Percentiles rank a stretch among this genome's conserved stretches.
These are phyloP conservation scores for Pistacia atlantica DNA, from an alignment of 345 rosid genomes.

Conservation along the genomic window DNA sequence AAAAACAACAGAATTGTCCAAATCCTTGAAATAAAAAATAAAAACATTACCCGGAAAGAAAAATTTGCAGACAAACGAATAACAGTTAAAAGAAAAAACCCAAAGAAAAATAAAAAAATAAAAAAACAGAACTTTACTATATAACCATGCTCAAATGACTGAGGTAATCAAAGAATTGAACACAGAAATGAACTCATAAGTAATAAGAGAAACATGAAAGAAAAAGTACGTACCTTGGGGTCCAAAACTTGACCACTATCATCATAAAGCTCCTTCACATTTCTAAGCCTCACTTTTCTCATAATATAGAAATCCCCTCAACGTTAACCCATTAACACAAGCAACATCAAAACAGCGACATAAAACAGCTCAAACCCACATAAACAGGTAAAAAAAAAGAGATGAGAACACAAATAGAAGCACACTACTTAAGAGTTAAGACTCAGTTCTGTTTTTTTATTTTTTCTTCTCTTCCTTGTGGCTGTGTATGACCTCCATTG, in stretches of 20 bases:
- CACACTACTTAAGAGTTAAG: background rate
- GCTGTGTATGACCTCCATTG: background rate
- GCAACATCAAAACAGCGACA: slow-evolving; percentile 4
- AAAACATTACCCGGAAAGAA: background rate
- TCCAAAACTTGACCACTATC: slow-evolving; percentile 6
- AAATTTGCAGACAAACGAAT: background rate
- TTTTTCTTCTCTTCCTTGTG: background rate
- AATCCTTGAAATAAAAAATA: background rate
- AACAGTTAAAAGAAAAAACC: background rate
- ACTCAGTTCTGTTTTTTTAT: background rate
- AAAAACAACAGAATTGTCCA: background rate
- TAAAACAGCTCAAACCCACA: background rate
- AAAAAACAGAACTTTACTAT: background rate
- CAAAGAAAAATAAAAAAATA: background rate
- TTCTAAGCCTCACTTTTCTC: slow-evolving; percentile 25
- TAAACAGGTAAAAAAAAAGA: background rate
- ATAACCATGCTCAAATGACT: slow-evolving; percentile 1
- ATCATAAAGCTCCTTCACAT: slow-evolving; percentile 25
- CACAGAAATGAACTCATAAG: background rate
- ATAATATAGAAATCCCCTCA: background rate
- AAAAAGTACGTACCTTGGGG: slow-evolving; percentile 21
- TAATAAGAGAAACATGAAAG: background rate
- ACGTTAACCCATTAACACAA: background rate
- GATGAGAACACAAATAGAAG: background rate
- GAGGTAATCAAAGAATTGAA: background rate